Evolutionary conservation across 2,329 filamentous ascomycete genomes (phyloP), one percentile per base, ranked within the genome.

Genomic region (Gyromitra esculenta): DNA sequence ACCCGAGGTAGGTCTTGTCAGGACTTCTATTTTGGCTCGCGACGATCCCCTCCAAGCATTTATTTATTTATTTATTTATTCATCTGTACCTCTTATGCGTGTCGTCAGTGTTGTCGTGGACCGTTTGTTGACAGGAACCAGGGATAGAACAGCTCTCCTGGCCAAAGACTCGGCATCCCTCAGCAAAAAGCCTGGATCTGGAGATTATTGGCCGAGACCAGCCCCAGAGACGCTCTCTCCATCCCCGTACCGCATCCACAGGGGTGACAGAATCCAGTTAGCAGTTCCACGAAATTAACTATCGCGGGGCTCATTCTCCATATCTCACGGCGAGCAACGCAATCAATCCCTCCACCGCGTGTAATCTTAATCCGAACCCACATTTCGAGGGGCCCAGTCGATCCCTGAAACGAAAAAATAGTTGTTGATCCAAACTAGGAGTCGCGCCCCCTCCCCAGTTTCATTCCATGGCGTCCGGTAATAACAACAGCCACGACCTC

Each of bases 401-500:
- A 60, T 60, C 39, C 65, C 56, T 64, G 59, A 71, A 64, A 63
- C 68, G 48, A 31, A 54, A 48, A 71, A 64, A 63, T 57, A 56
- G 18, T 31, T 8, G 13, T 60, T 43, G 21, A 21, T 31, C 11
- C 18, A 54, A 39, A 39, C 66, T 43, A 68, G 57, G 56, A 56
- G 64, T 43, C 62, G 59, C 43, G 31, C 54, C 31, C 60, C 25
- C 25, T 31, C 25, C 25, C 25, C 25, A 31, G 13, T 31, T 35
- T 37, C 72, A 75, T 75, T 75, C 75, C 75, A 77, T 77, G 75
- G 71, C 71, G 1, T 69, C 65, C 45, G 52, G 43, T 48, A 75
- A 75, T 60, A 80, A 79, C 37, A 73, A 75, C 62, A 78, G 45
- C 70, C 78, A 78, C 59, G 80, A 81, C 77, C 76, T 79, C 54